phyloP scores from a whole-genome alignment of 2,329 filamentous ascomycete genomes.

The Aspergillus sp. region DNA sequence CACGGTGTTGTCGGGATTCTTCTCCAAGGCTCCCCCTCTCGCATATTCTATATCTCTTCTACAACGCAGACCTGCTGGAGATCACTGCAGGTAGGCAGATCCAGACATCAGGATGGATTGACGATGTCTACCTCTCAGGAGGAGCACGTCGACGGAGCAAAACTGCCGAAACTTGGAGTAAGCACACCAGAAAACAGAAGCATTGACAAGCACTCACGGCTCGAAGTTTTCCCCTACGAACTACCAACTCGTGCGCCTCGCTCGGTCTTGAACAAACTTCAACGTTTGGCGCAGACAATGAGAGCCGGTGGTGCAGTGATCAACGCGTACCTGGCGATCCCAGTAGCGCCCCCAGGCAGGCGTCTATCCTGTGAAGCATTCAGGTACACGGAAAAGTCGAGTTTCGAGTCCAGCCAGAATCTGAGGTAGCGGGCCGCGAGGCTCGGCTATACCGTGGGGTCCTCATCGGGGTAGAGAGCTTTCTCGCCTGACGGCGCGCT shows the following conservation, averaged over 20 bases:
- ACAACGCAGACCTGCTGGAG: background rate
- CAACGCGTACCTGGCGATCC: too few relatives aligned
- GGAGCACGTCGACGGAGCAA: background rate
- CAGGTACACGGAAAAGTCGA: too few relatives aligned
- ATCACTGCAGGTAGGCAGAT: background rate
- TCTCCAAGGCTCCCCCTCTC: background rate
- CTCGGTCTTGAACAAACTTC: background rate
- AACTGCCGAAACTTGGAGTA: background rate
- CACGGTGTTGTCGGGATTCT: background rate
- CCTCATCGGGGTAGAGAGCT: too few relatives aligned
- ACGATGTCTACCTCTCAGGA: background rate
- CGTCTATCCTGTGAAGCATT: too few relatives aligned
- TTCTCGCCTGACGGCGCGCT: too few relatives aligned
- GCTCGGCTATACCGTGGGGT: too few relatives aligned
- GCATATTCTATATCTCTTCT: background rate
- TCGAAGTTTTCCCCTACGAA: background rate
- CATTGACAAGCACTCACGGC: background rate
- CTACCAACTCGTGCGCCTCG: background rate
- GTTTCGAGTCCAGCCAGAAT: too few relatives aligned
- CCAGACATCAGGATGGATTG: background rate
- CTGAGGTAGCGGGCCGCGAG: too few relatives aligned
- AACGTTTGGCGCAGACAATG: background rate
- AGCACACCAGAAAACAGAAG: background rate
- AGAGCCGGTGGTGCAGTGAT: background rate
- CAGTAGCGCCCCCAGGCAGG: too few relatives aligned